Base-by-base conservation (phyloP, 163 green algal genomes). In the Volvox carteri region DNA sequence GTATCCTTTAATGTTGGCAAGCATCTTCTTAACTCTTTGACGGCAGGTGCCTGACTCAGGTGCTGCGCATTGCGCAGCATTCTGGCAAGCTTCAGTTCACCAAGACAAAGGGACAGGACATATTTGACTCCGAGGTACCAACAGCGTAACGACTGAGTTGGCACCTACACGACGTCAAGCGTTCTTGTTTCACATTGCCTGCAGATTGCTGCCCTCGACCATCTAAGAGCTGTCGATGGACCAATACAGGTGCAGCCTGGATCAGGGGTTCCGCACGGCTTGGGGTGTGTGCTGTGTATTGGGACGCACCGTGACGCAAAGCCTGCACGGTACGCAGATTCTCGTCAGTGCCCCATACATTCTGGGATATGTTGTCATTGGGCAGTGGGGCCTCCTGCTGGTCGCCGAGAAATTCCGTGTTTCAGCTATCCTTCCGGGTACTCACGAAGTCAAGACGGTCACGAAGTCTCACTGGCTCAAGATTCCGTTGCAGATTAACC, bases 391-490 rank as follows among this genome's bases (percentile, higher is more conserved):
- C 8, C 89, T 96, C 48, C 86, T 96, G 67, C 90, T 96, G 54
- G 30, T 95, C n/a, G 94, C 91, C 41, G 94, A 96, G 62, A 92
- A 92, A 54, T 83, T 93, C 30, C 85, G 91, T 4, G 86, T 94
- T 25, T 93, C 94, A 2, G 93, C 90, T 3, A 75, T 88, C 21
- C 88, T 96, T 14, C 94, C 94, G 21, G 94, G 93, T 58, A 92
- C 92, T 28, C 93, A 96, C 79, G 86, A 92, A 62, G 91, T 96
- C 46, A 95, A 95, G 86, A 95, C 91, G 25, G 87, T 96, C 1
- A 90, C 88, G 28, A 88, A 88, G 39, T 90, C 89, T n/a, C 86
- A 90, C 19, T 96, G 94, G 94, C 70, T 93, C 86, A 91, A 91
- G 28, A 92, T 96, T 33, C 88, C 92, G 23, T 75, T 95, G 62